Conservation (phyloP, 306 rosid genomes). For the Inga oerstediana region DNA sequence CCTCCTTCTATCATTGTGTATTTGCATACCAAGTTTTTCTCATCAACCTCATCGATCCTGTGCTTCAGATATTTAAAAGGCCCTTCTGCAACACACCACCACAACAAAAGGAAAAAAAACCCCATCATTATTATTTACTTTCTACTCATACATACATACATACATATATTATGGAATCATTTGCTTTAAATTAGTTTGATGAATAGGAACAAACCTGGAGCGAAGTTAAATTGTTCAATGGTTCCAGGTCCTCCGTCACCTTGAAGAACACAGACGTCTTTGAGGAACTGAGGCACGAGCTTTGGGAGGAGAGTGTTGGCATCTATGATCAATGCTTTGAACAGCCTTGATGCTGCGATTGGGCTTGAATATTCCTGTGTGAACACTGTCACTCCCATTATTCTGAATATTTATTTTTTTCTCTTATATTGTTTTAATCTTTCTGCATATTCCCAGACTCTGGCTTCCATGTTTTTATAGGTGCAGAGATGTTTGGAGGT, state of each 20-base stretch:
- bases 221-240: constrained; percentile 75
- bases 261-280: constrained; percentile 52
- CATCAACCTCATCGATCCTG: constrained; percentile 61
- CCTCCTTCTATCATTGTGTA: constrained; percentile 80
- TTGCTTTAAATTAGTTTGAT: not conserved
- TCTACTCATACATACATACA: not conserved
- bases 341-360: constrained; percentile 59
- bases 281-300: constrained; percentile 66
- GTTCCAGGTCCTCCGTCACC: constrained; percentile 76
- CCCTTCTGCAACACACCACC: constrained; percentile 42
- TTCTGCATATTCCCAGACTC: not conserved
- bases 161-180: too few relatives aligned
- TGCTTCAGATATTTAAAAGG: constrained; percentile 63
- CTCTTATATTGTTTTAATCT: not conserved
- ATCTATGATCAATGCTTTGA: constrained; percentile 68
- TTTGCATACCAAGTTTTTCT: constrained; percentile 58
- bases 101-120: not conserved
- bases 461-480: constrained; percentile 32
- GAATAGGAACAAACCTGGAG: constrained; percentile 44
- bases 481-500: not conserved
- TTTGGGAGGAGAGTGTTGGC: constrained; percentile 62
- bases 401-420: not conserved
- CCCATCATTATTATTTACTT: not conserved
- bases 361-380: constrained; percentile 54
- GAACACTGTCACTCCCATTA: constrained; percentile 56